Evolutionary conservation across 1,284 basidiomycete genomes (phyloP).

Genomic region (Pholiota adiposa): DNA sequence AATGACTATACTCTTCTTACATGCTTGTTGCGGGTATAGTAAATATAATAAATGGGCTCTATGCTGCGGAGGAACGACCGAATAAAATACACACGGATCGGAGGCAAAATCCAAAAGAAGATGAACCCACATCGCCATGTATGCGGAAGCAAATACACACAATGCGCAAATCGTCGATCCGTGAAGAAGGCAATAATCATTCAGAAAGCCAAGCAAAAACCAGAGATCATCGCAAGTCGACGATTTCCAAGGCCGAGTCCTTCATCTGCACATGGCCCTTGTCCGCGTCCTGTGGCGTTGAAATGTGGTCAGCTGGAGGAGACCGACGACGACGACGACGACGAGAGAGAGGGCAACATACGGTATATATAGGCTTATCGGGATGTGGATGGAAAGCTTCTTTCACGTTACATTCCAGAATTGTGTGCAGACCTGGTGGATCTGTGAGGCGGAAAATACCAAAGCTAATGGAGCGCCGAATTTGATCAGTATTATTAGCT

Average conservation of each 20-base stretch:
- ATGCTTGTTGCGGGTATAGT: neutral
- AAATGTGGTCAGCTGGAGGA: conserved; percentile 21
- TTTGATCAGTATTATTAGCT: neutral
- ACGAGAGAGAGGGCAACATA: conserved; percentile 32
- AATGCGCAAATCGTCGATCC: too few relatives aligned
- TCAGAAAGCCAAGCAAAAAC: too few relatives aligned
- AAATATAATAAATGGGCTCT: neutral
- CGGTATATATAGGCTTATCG: conserved; percentile 82
- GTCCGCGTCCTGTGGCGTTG: conserved; percentile 63
- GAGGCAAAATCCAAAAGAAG: neutral
- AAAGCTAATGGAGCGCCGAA: conserved; percentile 50
- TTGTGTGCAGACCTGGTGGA: conserved; percentile 76
- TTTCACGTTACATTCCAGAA: conserved; percentile 68
- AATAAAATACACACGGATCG: neutral
- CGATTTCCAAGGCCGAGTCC: conserved; percentile 70
- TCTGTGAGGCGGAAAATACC: conserved; percentile 89
- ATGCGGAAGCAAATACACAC: neutral
- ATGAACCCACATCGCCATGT: neutral
- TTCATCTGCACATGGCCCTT: conserved; percentile 82
- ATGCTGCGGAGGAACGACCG: neutral
- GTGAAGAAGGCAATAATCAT: too few relatives aligned
- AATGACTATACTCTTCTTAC: conserved; percentile 1
- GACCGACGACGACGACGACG: neutral
- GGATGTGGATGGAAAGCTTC: conserved; percentile 87
- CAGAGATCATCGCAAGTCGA: conserved; percentile 59